phyloP scores from a whole-genome alignment of 176 grass and related monocot genomes.

The Oryza brachyantha region DNA sequence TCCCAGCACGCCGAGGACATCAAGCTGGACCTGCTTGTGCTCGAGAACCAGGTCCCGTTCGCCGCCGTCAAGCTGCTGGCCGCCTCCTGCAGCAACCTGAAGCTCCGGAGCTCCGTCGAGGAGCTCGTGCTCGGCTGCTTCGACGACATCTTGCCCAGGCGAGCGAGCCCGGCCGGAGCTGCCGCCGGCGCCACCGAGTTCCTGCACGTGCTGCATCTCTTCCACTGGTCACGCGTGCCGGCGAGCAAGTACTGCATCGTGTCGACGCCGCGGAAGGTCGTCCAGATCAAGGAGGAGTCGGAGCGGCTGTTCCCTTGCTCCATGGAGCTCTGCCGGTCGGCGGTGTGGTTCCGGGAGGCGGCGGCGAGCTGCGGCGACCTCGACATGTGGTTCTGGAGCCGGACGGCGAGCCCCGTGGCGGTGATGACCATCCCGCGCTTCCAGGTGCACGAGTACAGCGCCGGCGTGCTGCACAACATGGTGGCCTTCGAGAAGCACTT shows the following conservation, averaged over 20 bases:
- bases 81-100: slow-evolving; percentile 15
- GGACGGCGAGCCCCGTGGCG: slow-evolving; percentile 23
- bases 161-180: background rate
- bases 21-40: slow-evolving; percentile 49
- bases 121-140: slow-evolving; percentile 47
- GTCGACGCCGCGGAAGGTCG: slow-evolving; percentile 18
- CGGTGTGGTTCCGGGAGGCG: slow-evolving; percentile 33
- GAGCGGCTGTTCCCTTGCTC: slow-evolving; percentile 41
- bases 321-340: slow-evolving; percentile 31
- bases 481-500: slow-evolving; percentile 47
- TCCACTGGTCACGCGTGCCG: slow-evolving; percentile 51
- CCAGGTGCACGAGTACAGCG: slow-evolving; percentile 38
- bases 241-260: slow-evolving; percentile 26
- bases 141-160: slow-evolving; percentile 38
- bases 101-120: slow-evolving; percentile 19
- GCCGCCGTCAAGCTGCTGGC: slow-evolving; percentile 40
- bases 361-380: slow-evolving; percentile 3
- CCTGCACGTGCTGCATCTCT: slow-evolving; percentile 51
- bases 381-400: slow-evolving; percentile 41
- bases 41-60: slow-evolving; percentile 63
- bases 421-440: slow-evolving; percentile 41
- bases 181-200: background rate
- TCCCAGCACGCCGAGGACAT: slow-evolving; percentile 41
- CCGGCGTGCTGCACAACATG: slow-evolving; percentile 36
- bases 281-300: slow-evolving; percentile 40